These are phyloP conservation scores for Phytophthora colocasiae DNA, from an alignment of 352 stramenopile genomes.

Conservation along the genomic window DNA sequence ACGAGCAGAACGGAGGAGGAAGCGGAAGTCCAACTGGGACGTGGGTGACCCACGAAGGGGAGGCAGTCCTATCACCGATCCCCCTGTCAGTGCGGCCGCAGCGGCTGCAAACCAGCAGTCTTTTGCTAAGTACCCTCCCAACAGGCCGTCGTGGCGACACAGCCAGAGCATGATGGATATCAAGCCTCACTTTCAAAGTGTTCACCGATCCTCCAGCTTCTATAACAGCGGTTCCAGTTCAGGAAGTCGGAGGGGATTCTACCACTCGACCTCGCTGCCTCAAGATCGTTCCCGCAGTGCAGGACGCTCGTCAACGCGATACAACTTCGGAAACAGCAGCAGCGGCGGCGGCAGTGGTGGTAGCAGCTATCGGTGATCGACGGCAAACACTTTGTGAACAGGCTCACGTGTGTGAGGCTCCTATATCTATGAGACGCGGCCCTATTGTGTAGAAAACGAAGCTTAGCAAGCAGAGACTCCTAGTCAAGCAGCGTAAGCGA, in stretches of 20 bases:
- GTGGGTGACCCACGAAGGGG: conserved; percentile 73
- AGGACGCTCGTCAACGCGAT: conserved; percentile 50
- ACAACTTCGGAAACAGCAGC: conserved; percentile 42
- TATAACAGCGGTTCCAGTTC: conserved; percentile 39
- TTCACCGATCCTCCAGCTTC: conserved; percentile 51
- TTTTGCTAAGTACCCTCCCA: conserved; percentile 64
- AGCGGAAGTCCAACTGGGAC: conserved; percentile 85
- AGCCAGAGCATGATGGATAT: conserved; percentile 70
- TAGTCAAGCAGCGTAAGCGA: conserved; percentile 28
- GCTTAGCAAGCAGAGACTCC: conserved; percentile 14
- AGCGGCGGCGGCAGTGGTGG: conserved; percentile 29
- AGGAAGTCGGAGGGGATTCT: conserved; percentile 43
- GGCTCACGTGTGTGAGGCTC: conserved; percentile 12
- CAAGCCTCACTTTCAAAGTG: conserved; percentile 50
- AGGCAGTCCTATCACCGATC: conserved; percentile 40
- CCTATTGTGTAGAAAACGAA: conserved; percentile 47
- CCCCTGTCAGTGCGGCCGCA: conserved; percentile 35
- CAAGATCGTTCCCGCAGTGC: conserved; percentile 61
- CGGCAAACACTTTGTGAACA: conserved; percentile 18
- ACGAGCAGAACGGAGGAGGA: conserved; percentile 67
- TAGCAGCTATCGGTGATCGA: conserved; percentile 40
- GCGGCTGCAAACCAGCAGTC: conserved; percentile 53
- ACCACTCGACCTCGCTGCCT: conserved; percentile 58
- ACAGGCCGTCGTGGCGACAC: conserved; percentile 64
- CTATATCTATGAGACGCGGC: conserved; percentile 47